phyloP scores from a whole-genome alignment of 2,329 filamentous ascomycete genomes.

The Cytospora leucostoma region DNA sequence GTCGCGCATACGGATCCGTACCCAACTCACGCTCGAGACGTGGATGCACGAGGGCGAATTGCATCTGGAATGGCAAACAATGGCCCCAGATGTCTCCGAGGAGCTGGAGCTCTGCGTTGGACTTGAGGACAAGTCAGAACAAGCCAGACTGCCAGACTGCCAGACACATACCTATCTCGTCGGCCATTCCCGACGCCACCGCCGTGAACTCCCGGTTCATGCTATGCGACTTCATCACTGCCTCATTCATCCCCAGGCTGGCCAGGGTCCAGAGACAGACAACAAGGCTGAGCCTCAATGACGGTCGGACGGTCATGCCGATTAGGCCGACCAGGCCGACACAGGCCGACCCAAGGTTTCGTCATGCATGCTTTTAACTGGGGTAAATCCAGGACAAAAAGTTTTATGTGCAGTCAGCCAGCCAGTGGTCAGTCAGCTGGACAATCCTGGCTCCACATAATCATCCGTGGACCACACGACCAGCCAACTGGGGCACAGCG shows the following conservation, averaged over 20 bases:
- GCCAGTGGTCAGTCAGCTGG: background rate
- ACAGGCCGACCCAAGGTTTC: background rate
- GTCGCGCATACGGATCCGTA: background rate
- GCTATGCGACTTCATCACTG: background rate
- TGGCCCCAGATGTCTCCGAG: background rate
- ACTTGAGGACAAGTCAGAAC: too few species aligned
- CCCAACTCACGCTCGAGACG: background rate
- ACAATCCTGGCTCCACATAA: background rate
- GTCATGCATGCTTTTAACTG: background rate
- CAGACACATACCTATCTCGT: background rate
- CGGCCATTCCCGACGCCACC: background rate
- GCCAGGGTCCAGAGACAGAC: background rate
- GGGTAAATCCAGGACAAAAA: background rate
- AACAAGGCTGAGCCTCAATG: constrained; percentile 16
- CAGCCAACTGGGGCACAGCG: background rate
- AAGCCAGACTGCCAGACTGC: background rate
- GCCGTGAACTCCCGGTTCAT: background rate
- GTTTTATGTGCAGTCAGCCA: background rate
- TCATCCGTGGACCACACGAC: too few species aligned
- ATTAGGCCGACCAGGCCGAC: background rate
- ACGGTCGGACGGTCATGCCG: constrained; percentile 8
- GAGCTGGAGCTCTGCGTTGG: too few species aligned
- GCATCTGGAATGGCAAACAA: background rate
- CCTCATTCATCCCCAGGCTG: constrained; percentile 1
- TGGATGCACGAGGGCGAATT: background rate